phyloP scores from a whole-genome alignment of 108 stramenopile genomes.

The Cyclotella atomus region DNA sequence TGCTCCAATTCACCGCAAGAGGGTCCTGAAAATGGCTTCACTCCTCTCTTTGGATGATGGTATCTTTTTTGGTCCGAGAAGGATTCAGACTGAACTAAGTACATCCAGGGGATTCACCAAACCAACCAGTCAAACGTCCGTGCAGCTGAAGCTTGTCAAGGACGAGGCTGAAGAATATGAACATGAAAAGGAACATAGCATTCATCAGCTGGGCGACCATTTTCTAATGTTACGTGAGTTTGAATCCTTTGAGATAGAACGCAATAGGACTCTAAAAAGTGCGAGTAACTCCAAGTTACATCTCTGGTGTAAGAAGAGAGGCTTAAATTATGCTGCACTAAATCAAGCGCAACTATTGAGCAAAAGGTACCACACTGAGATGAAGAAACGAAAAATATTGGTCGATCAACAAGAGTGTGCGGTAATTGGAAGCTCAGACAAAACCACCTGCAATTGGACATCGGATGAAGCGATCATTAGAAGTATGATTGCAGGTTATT shows the following conservation, averaged over 20 bases:
- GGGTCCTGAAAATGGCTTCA: slow-evolving; percentile 2
- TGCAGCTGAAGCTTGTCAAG: not conserved
- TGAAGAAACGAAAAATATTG: slow-evolving; percentile 4
- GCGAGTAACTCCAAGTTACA: not conserved
- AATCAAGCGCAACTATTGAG: not conserved
- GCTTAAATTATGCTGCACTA: slow-evolving; percentile 1
- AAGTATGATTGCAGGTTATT: not conserved
- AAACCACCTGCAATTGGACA: not conserved
- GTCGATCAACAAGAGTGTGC: not conserved
- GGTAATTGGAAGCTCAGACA: not conserved
- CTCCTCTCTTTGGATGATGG: slow-evolving; percentile 1
- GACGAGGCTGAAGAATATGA: slow-evolving; percentile 6
- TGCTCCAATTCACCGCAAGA: not conserved
- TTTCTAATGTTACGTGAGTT: slow-evolving; percentile 1
- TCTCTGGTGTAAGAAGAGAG: slow-evolving; percentile 2
- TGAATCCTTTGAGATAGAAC: slow-evolving; percentile 6
- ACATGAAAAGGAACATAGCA: not conserved
- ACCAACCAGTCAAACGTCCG: not conserved
- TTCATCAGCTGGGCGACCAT: slow-evolving; percentile 9
- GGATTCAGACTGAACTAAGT: not conserved
- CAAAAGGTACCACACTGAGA: not conserved
- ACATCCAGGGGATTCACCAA: not conserved
- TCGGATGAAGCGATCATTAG: not conserved
- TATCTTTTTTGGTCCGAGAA: not conserved
- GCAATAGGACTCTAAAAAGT: not conserved